A percentile compares a stretch with the other conserved stretches of the same genome.
phyloP scores from a whole-genome alignment of 495 filamentous ascomycete genomes.

The Talaromyces trachyspermus region DNA sequence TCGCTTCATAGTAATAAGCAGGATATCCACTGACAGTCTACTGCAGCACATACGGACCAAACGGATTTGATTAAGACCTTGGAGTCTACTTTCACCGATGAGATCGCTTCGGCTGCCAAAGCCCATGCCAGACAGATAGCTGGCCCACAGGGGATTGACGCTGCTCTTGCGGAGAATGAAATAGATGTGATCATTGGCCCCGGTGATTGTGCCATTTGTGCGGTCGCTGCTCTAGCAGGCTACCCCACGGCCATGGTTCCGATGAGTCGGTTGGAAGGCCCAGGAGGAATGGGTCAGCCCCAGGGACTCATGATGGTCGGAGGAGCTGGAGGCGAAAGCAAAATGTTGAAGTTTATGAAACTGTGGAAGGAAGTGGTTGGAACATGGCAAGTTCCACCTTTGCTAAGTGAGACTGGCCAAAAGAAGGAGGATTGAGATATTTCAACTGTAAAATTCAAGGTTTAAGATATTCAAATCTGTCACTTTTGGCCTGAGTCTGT shows the following conservation, averaged over 20 bases:
- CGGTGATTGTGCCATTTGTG: conserved; percentile 21
- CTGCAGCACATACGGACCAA: conserved; percentile 16
- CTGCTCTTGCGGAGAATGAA: conserved; percentile 13
- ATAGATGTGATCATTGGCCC: conserved; percentile 23
- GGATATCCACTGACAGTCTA: conserved; percentile 9
- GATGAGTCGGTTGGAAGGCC: neutral
- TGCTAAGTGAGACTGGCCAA: too few species aligned
- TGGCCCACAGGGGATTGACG: conserved; percentile 10
- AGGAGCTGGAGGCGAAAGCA: neutral
- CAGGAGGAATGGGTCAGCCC: neutral
- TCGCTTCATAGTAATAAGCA: too few species aligned
- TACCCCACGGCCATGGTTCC: neutral
- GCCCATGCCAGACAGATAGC: conserved; percentile 11
- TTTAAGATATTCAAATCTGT: too few species aligned
- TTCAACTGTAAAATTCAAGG: too few species aligned
- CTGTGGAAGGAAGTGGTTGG: neutral
- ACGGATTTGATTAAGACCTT: conserved; percentile 13
- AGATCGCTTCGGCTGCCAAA: conserved; percentile 4
- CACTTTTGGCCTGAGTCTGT: too few species aligned
- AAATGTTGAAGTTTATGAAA: neutral
- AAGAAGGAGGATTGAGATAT: too few species aligned
- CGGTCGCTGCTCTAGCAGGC: conserved; percentile 23
- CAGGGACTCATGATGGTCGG: neutral
- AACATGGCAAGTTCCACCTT: neutral
- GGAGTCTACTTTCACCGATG: conserved; percentile 1